Evolutionary conservation across 768 basidiomycete species (phyloP), one percentile per base, ranked within the genome.

Genomic region (Suillus cothurnatus): DNA sequence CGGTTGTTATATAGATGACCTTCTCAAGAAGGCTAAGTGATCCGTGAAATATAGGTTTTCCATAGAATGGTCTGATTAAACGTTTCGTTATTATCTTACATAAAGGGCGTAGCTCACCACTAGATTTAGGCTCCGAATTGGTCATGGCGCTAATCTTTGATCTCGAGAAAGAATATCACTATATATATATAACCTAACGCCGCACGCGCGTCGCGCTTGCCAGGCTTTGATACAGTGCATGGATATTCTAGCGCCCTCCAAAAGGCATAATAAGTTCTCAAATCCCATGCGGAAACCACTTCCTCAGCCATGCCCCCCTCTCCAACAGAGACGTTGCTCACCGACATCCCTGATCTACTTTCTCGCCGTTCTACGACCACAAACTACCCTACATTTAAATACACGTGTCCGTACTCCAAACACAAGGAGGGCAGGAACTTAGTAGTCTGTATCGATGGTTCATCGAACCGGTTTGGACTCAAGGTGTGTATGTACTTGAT

Each of bases 401-500:
- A 59, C 26, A 41, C 38, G 11, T 59, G 58, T 41, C 39, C 58
- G 5, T 26, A 39, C 19, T 28, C 39, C 39, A 39, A 28, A 26
- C 39, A 59, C 39, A 36, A 39, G 26, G 57, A 39, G 36, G 57
- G 58, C 26, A 59, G 58, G 26, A 59, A 59, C 41, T 59, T 70
- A 63, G 71, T n/a, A 53, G 74, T 59, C 64, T 71, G 63, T 52
- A 64, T 71, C 31, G 71, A 71, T 8, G 70, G 70, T 0, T 70
- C 68, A 1, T 67, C 71, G 0, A 71, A 72, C 26, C 38, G 59
- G 4, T 60, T 63, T 60, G 67, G 63, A 26, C 23, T 19, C 19
- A 59, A 19, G 39, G 58, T 59, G 39, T 21, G 58, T 28, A 39
- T 41, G 26, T 41, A 41, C 12, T 34, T 41, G 4, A 17, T 32